These are phyloP conservation scores for Aspergillus persii DNA, from an alignment of 2,329 filamentous ascomycete genomes.

Conservation along the genomic window DNA sequence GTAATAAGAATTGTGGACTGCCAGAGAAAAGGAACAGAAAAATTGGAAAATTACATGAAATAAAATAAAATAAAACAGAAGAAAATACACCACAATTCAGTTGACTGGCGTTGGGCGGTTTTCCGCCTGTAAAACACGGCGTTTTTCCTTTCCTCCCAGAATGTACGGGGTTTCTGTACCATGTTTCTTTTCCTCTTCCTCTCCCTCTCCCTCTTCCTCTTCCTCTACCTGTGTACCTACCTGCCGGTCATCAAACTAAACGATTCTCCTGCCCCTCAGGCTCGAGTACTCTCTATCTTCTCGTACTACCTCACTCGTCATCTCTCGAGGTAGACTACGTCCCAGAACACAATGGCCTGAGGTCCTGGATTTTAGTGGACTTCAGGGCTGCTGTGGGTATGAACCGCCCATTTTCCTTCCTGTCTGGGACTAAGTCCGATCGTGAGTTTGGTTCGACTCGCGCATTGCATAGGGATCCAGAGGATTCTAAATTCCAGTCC, in stretches of 20 bases:
- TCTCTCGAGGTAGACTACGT: neutral
- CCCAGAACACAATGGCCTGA: neutral
- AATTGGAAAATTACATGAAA: neutral
- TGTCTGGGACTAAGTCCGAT: neutral
- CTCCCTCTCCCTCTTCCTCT: too few relatives aligned
- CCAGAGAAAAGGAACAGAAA: constrained; percentile 4
- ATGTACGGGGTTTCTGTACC: too few relatives aligned
- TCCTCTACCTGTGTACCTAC: too few relatives aligned
- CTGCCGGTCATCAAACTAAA: too few relatives aligned
- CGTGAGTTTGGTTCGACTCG: neutral
- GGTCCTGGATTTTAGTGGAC: constrained; percentile 14
- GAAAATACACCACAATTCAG: neutral
- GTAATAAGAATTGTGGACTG: constrained; percentile 9
- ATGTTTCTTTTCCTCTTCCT: too few relatives aligned
- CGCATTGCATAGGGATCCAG: neutral
- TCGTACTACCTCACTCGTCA: neutral
- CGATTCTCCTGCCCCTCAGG: too few relatives aligned
- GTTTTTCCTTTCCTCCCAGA: neutral
- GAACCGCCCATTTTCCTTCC: constrained; percentile 13
- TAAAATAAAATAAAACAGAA: neutral
- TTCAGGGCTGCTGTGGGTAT: constrained; percentile 30
- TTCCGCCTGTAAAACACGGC: neutral
- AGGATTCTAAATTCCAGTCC: neutral
- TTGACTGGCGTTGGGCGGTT: too few relatives aligned
- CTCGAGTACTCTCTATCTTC: too few relatives aligned